Percentiles rank a stretch among this genome's conserved stretches.
Conservation (phyloP, 768 basidiomycete species). For the Amanita pallidorosea region DNA sequence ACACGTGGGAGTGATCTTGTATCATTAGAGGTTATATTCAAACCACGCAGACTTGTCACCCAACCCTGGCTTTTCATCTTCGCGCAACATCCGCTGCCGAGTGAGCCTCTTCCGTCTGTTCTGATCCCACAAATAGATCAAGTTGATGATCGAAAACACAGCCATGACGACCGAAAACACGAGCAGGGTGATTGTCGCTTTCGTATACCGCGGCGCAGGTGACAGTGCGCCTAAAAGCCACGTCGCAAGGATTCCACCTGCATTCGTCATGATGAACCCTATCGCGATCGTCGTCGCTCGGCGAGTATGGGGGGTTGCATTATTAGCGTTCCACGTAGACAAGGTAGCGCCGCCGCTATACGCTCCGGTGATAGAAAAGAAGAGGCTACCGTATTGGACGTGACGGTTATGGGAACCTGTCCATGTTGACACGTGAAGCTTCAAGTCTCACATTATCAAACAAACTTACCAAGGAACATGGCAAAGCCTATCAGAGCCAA, state of each 20-base stretch:
- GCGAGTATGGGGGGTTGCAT: slow-evolving; percentile 34
- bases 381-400: slow-evolving; percentile 45
- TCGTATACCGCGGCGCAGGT: slow-evolving; percentile 31
- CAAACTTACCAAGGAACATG: slow-evolving; percentile 40
- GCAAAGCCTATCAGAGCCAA: slow-evolving; percentile 38
- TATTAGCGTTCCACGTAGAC: slow-evolving; percentile 53
- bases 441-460: too few species aligned
- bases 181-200: slow-evolving; percentile 19
- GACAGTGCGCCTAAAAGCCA: slow-evolving; percentile 42
- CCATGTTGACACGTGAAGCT: background rate
- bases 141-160: slow-evolving; percentile 24
- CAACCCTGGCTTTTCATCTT: slow-evolving; percentile 28
- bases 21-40: slow-evolving; percentile 30
- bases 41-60: slow-evolving; percentile 49
- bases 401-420: slow-evolving; percentile 24
- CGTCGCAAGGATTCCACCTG: slow-evolving; percentile 38
- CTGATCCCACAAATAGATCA: slow-evolving; percentile 27
- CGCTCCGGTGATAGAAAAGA: too few species aligned
- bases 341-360: slow-evolving; percentile 41
- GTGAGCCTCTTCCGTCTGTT: slow-evolving; percentile 34
- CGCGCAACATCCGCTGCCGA: slow-evolving; percentile 16
- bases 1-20: too few species aligned
- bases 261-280: slow-evolving; percentile 46
- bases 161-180: slow-evolving; percentile 29
- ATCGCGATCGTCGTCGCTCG: slow-evolving; percentile 48